Evolutionary conservation across 192 early-diverging fungal genomes (phyloP).

Genomic region (Backusella morwellensis): DNA sequence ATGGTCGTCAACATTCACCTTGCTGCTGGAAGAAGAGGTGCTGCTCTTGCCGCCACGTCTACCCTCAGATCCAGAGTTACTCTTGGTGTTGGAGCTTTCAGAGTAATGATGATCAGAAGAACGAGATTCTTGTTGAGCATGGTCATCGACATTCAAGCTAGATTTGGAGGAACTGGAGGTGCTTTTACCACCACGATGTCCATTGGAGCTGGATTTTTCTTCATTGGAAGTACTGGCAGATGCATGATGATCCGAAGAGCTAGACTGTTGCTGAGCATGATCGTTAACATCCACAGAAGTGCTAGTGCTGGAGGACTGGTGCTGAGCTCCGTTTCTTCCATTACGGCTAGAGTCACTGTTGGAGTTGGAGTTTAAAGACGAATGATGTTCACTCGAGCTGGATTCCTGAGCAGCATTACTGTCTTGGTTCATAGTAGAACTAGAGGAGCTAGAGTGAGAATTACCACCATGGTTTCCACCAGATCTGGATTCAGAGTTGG

Average conservation of each 20-base stretch:
- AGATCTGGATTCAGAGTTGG: neutral
- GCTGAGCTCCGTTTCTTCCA: neutral
- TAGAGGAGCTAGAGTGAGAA: neutral
- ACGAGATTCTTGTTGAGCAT: neutral
- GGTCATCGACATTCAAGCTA: neutral
- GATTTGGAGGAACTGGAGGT: neutral
- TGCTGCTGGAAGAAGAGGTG: neutral
- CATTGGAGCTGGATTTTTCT: neutral
- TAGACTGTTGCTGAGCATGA: no score
- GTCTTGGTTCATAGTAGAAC: neutral
- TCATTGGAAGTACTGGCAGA: no score
- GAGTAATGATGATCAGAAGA: neutral
- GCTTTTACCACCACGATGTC: neutral
- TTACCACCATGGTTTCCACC: neutral
- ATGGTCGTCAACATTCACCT: no score
- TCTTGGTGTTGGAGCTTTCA: neutral
- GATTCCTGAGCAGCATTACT: neutral
- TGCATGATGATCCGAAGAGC: no score
- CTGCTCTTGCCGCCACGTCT: neutral
- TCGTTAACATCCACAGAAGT: no score
- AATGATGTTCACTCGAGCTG: neutral
- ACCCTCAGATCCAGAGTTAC: neutral
- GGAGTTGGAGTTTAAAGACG: neutral
- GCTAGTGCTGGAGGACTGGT: neutral
- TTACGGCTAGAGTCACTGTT: neutral